Percentiles rank a stretch among this genome's conserved stretches.
Conservation (phyloP, 177 flowering plant species). For the Vitis hybrid region DNA sequence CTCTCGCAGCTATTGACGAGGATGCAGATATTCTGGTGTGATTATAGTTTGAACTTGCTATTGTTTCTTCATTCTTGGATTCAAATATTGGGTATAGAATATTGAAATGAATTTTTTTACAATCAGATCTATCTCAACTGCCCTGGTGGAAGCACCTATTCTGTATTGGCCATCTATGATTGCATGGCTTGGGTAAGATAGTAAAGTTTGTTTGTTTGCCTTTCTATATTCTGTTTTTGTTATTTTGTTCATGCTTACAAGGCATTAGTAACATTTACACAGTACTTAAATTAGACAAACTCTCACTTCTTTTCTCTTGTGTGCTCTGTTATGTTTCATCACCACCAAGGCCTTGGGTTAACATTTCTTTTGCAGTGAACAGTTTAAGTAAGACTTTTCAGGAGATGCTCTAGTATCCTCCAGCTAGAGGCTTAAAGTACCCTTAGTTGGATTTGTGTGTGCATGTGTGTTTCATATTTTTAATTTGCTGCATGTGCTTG, state of each 20-base stretch:
- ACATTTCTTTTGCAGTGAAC: too few species aligned
- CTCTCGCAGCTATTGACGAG: constrained; percentile 86
- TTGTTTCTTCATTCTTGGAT: not conserved
- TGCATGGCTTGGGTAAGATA: constrained; percentile 98
- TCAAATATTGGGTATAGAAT: not conserved
- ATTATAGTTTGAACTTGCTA: not conserved
- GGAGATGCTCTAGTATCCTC: too few species aligned
- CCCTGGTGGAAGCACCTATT: constrained; percentile 95
- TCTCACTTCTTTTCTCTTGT: not conserved
- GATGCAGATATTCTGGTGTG: constrained; percentile 86
- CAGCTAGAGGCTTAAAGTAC: too few species aligned
- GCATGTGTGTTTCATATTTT: too few species aligned
- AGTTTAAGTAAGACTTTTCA: too few species aligned
- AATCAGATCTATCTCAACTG: constrained; percentile 81
- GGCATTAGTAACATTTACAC: not conserved
- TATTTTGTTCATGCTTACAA: not conserved
- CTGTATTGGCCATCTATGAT: constrained; percentile 92
- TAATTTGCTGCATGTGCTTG: too few species aligned
- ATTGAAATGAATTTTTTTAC: not conserved
- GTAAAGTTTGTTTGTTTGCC: not conserved
- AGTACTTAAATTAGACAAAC: not conserved
- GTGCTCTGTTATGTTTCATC: too few species aligned
- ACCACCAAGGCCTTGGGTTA: too few species aligned
- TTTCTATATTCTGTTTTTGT: not conserved
- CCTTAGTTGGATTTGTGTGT: too few species aligned